Evolutionary conservation across 192 early-diverging fungal genomes (phyloP), one percentile per base, ranked within the genome.

Genomic region (Coemansia asiatica): DNA sequence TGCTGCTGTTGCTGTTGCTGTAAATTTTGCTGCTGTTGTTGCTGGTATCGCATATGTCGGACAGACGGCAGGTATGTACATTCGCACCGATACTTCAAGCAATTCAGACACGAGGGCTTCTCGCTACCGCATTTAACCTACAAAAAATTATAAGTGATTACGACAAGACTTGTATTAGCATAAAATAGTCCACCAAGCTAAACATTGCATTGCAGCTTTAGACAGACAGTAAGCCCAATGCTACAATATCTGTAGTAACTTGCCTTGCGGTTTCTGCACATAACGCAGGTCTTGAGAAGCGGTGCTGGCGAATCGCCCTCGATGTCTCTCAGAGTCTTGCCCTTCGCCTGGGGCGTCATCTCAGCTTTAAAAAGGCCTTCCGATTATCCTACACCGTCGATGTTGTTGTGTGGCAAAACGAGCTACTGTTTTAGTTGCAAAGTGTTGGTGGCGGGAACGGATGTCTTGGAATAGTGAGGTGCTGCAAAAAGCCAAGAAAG

Each of bases 91-190:
- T 80, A 73, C 55, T 80, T 80, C 40, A 80, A 25, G 60, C 77
- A 80, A 64, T 80, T 80, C 21, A 57, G 33, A 26, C 77, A 80
- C 54, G 67, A 63, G 1, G 77, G 77, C 61, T 80, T 80, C 61
- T 80, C 77, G 54, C 77, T 70, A 29, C 77, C 77, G 16, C 77
- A 80, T 46, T 80, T 80, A 4, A 80, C 77, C 75, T 78, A 78
- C 33, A 57, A 53, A 55, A 9, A n/a, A n/a, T n/a, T n/a, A n/a
- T n/a, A n/a, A n/a, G n/a, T n/a, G n/a, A n/a, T n/a, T n/a, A n/a
- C n/a, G n/a, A n/a, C n/a, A n/a, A n/a, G n/a, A n/a, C n/a, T n/a
- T n/a, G n/a, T n/a, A n/a, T n/a, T n/a, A n/a, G n/a, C n/a, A n/a
- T n/a, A n/a, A n/a, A n/a, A n/a, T n/a, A n/a, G n/a, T n/a, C n/a